A percentile compares a stretch with the other conserved stretches of the same genome.
Evolutionary conservation across 1,139 yeast genomes (phyloP).

Genomic region (Candida gigantensis): DNA sequence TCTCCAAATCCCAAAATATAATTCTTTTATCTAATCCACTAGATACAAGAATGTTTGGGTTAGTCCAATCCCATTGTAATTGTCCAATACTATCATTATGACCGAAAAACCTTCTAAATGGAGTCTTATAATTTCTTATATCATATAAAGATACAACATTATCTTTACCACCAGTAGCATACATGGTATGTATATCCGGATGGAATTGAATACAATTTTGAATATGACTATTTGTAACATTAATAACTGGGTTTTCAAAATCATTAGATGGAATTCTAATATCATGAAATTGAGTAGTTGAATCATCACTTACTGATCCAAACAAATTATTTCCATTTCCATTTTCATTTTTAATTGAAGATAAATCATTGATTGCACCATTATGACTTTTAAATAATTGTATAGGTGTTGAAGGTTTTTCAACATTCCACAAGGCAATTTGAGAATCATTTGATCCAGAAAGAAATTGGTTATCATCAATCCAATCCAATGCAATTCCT

Average conservation of each 20-base stretch:
- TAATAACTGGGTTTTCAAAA: constrained; percentile 44
- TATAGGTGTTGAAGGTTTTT: constrained; percentile 43
- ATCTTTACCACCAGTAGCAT: constrained; percentile 58
- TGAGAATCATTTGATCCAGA: constrained; percentile 70
- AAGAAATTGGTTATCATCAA: constrained; percentile 45
- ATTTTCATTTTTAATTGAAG: constrained; percentile 59
- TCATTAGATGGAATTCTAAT: constrained; percentile 39
- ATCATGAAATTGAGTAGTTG: constrained; percentile 67
- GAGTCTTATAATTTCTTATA: constrained; percentile 46
- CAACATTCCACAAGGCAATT: constrained; percentile 70
- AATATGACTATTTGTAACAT: constrained; percentile 43
- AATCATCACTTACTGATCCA: constrained; percentile 77
- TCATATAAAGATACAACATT: constrained; percentile 52
- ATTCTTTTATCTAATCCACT: constrained; percentile 54
- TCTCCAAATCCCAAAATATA: constrained; percentile 51
- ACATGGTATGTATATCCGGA: constrained; percentile 42
- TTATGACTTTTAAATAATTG: constrained; percentile 47
- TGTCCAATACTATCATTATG: constrained; percentile 47
- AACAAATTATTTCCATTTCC: constrained; percentile 49
- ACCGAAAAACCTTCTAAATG: constrained; percentile 52
- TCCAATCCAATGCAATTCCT: constrained; percentile 76
- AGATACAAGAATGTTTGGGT: constrained; percentile 42
- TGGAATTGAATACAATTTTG: constrained; percentile 54
- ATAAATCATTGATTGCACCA: constrained; percentile 56
- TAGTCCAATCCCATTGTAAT: constrained; percentile 39